phyloP scores from a whole-genome alignment of 2,329 filamentous ascomycete genomes.

The Trichoderma oligosporum region DNA sequence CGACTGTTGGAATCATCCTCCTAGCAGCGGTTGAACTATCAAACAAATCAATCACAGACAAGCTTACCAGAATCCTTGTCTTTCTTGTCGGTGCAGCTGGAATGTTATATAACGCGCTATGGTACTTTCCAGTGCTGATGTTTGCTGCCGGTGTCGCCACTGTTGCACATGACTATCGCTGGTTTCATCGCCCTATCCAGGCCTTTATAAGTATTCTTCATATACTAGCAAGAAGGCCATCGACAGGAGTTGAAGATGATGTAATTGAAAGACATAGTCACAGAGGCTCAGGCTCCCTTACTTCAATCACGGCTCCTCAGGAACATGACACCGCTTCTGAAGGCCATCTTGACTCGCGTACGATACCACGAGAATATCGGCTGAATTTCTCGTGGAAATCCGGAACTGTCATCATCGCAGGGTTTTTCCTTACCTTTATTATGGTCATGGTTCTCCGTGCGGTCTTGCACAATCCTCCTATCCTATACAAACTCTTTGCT shows the following conservation, averaged over 20 bases:
- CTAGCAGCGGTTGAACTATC: constrained; percentile 66
- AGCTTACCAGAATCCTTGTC: constrained; percentile 58
- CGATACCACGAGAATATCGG: constrained; percentile 29
- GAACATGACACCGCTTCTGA: not conserved
- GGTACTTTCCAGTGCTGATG: constrained; percentile 70
- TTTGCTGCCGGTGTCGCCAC: constrained; percentile 50
- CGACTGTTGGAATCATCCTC: constrained; percentile 68
- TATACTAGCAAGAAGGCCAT: not conserved
- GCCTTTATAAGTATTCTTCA: not conserved
- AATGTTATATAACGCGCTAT: constrained; percentile 66
- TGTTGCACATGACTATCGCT: constrained; percentile 53
- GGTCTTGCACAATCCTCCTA: constrained; percentile 38
- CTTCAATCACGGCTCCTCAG: not conserved
- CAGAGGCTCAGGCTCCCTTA: not conserved
- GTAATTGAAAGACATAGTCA: not conserved
- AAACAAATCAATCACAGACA: constrained; percentile 64
- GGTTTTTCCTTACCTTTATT: constrained; percentile 56
- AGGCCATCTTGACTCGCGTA: constrained; percentile 26
- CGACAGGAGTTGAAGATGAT: not conserved
- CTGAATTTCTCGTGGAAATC: constrained; percentile 45
- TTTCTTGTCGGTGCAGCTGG: constrained; percentile 62
- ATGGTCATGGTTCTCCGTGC: constrained; percentile 50
- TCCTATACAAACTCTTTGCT: constrained; percentile 60
- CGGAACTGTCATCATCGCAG: constrained; percentile 39
- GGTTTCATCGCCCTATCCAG: constrained; percentile 39